Base-by-base conservation (phyloP, 1,139 yeast genomes). In the Taiozyma sp. region DNA sequence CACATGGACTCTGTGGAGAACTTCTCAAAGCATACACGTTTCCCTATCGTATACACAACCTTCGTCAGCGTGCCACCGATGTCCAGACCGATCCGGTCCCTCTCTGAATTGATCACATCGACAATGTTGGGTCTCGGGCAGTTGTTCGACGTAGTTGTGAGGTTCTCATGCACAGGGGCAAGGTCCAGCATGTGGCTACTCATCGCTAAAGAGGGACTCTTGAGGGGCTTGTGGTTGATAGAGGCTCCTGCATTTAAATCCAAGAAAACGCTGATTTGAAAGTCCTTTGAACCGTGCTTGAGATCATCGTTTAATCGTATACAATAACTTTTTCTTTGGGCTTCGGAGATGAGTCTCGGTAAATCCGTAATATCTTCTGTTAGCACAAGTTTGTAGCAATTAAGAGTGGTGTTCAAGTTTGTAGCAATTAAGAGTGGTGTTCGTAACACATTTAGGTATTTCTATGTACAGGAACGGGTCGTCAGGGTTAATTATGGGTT, bases 21-120 rank as follows among this genome's bases (percentile, higher is more conserved):
- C 64, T 88, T 93, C 61, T 80, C 81, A 62, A 93, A 91, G 65
- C 86, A 88, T 50, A 93, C 75, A 47, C 82, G 74, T 4, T 96
- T 95, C 9, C 96, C 95, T 13, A 67, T 48, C 26, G 51, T 44
- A 63, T 88, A 93, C 1, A 91, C 95, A 44, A 93, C 75, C 66
- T 93, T 93, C 11, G 98, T 93, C 52, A 93, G 71, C 0, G 97
- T 85, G 0, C 99, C 99, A 26, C 99, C 99, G 55, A 93, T 91
- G 56, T 81, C 87, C 21, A 50, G 42, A 16, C 50, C 52, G 22
- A 50, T 42, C 22, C 44, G 41, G n/a, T 47, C 50, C 74, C 89
- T 72, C 50, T 77, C 70, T 52, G 83, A 81, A 59, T 85, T 78
- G 62, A 83, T 89, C 67, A 89, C 89, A 70, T 83, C 89, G 1